These are phyloP conservation scores for Tetrapyrgos nigripes DNA, from an alignment of 1,284 basidiomycete genomes.

Conservation along the genomic window DNA sequence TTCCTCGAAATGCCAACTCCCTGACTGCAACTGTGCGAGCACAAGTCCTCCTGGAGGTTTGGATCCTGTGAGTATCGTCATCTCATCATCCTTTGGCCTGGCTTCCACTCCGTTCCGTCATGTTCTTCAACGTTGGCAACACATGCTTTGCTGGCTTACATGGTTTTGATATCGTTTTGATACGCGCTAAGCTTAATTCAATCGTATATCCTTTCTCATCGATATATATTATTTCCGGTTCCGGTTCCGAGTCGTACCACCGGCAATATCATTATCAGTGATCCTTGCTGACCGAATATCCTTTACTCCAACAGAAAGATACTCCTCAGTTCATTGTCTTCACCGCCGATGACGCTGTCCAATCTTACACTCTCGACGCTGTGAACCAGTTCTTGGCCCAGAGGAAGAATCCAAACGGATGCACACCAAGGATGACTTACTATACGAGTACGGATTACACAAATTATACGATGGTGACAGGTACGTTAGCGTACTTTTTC, in stretches of 20 bases:
- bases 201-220: no score
- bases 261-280: no score
- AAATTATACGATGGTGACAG: conserved; percentile 80
- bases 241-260: no score
- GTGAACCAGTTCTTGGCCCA: conserved; percentile 80
- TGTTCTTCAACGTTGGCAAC: no score
- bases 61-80: conserved; percentile 53
- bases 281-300: no score
- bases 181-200: no score
- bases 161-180: no score
- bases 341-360: conserved; percentile 77
- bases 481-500: conserved; percentile 28
- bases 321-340: conserved; percentile 77
- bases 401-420: conserved; percentile 86
- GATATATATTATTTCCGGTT: no score
- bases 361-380: conserved; percentile 74
- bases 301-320: conserved; percentile 50
- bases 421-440: conserved; percentile 77
- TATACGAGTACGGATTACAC: conserved; percentile 79
- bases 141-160: no score
- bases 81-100: conserved; percentile 6
- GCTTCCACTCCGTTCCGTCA: conserved; percentile 1
- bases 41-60: conserved; percentile 75
- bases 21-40: conserved; percentile 76
- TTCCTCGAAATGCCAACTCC: conserved; percentile 66